Conservation (phyloP, 139 green algal genomes). For the Chlamydomonas applanata region DNA sequence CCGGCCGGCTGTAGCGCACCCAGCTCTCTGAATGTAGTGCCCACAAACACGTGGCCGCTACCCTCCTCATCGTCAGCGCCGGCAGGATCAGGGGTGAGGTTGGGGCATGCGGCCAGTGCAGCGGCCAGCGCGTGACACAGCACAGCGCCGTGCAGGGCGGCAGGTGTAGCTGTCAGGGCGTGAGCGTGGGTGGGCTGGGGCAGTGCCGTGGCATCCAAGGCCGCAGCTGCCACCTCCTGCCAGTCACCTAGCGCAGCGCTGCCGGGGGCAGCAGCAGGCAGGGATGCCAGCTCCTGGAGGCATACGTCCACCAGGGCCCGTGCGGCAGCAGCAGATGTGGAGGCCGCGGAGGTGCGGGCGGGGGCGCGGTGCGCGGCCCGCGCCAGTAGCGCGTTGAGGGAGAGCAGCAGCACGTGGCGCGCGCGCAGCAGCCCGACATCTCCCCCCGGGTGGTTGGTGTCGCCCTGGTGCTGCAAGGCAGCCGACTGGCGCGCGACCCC, state of each 20-base stretch:
- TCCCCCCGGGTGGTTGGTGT: neutral
- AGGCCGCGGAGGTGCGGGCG: neutral
- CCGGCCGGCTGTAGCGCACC: neutral
- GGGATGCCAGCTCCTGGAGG: neutral
- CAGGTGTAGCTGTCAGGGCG: neutral
- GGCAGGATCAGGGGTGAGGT: neutral
- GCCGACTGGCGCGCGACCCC: neutral
- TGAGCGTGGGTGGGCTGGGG: neutral
- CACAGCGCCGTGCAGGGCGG: neutral
- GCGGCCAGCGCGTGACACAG: neutral
- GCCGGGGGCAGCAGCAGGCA: constrained; percentile 2
- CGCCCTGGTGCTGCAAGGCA: neutral
- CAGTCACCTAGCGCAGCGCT: neutral
- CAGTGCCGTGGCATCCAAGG: neutral
- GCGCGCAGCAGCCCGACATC: constrained; percentile 11
- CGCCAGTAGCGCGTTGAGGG: neutral
- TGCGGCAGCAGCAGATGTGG: neutral
- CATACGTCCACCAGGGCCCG: neutral
- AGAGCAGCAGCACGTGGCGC: constrained; percentile 40
- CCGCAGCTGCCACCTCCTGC: neutral
- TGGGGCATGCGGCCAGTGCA: neutral
- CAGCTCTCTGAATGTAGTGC: neutral
- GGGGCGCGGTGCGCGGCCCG: neutral
- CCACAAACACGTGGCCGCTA: constrained; percentile 2
- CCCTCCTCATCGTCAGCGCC: too few relatives aligned